A percentile compares a stretch with the other conserved stretches of the same genome.
phyloP scores from a whole-genome alignment of 2,329 filamentous ascomycete species.

The Penicillium sp. region DNA sequence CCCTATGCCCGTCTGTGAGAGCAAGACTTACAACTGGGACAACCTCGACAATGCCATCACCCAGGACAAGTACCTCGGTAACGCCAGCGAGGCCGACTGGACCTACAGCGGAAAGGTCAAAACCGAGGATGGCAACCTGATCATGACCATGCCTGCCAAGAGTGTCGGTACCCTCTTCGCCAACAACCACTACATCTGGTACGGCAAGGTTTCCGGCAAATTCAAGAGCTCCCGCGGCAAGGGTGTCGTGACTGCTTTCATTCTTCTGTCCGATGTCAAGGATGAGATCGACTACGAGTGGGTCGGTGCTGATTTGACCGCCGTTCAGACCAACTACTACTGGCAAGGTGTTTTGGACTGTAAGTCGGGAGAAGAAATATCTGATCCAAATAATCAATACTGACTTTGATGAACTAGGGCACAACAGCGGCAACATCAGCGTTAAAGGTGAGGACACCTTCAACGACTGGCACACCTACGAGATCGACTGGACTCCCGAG shows the following conservation, averaged over 20 bases:
- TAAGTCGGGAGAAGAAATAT: slow-evolving; percentile 50
- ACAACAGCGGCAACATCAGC: slow-evolving; percentile 63
- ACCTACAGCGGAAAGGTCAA: slow-evolving; percentile 77
- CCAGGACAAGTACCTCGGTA: slow-evolving; percentile 82
- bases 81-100: slow-evolving; percentile 79
- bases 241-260: slow-evolving; percentile 97
- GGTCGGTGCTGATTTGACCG: slow-evolving; percentile 72
- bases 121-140: slow-evolving; percentile 58
- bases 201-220: slow-evolving; percentile 83
- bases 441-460: slow-evolving; percentile 62
- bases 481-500: slow-evolving; percentile 89
- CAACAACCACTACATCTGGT: slow-evolving; percentile 89
- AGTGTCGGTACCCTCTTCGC: slow-evolving; percentile 86
- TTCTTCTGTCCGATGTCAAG: slow-evolving; percentile 90
- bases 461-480: slow-evolving; percentile 79
- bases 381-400: not conserved
- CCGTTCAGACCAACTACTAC: slow-evolving; percentile 93
- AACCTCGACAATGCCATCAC: slow-evolving; percentile 66
- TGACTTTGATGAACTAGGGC: slow-evolving; percentile 12
- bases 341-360: slow-evolving; percentile 90
- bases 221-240: slow-evolving; percentile 79
- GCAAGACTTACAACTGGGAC: slow-evolving; percentile 69
- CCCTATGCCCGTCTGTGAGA: slow-evolving; percentile 77
- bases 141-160: slow-evolving; percentile 85
- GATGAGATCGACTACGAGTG: slow-evolving; percentile 99